phyloP scores from a whole-genome alignment of 169 alveolate genomes.

The Eimeria praecox region DNA sequence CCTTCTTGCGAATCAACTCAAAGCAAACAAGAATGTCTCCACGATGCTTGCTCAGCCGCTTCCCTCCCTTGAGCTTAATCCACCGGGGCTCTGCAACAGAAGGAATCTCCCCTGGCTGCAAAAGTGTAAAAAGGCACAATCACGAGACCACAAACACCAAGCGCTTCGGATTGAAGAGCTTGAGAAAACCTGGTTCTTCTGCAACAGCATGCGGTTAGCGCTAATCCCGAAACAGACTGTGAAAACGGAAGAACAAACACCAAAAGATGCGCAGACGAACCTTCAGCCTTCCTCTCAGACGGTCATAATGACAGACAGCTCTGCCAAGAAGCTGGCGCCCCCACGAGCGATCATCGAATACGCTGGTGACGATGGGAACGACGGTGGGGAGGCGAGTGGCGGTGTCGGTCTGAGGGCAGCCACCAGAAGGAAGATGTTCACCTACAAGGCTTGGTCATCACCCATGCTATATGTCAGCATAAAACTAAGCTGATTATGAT shows the following conservation, averaged over 20 bases:
- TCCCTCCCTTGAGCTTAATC: constrained; percentile 91
- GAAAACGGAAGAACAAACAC: not conserved
- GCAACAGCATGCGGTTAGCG: not conserved
- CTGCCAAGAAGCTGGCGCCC: constrained; percentile 86
- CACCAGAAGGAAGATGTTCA: not conserved
- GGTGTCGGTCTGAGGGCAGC: constrained; percentile 83
- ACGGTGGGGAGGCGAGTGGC: constrained; percentile 86
- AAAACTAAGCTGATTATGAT: not conserved
- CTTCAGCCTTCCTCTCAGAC: constrained; percentile 79
- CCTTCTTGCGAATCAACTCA: constrained; percentile 90
- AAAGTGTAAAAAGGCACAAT: not conserved
- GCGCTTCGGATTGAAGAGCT: not conserved
- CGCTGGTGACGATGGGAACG: constrained; percentile 85
- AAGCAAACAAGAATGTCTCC: constrained; percentile 89
- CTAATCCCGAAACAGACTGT: not conserved
- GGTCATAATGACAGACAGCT: constrained; percentile 87
- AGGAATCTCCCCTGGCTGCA: constrained; percentile 78
- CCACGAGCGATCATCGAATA: constrained; percentile 85
- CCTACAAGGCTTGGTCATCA: not conserved
- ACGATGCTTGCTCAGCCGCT: constrained; percentile 56
- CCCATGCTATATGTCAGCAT: not conserved
- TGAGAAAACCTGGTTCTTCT: not conserved
- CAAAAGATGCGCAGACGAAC: constrained; percentile 28
- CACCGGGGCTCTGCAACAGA: constrained; percentile 89
- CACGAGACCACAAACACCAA: not conserved